These are phyloP conservation scores for Lojkania enalia DNA, from an alignment of 2,329 filamentous ascomycete species.

Conservation along the genomic window DNA sequence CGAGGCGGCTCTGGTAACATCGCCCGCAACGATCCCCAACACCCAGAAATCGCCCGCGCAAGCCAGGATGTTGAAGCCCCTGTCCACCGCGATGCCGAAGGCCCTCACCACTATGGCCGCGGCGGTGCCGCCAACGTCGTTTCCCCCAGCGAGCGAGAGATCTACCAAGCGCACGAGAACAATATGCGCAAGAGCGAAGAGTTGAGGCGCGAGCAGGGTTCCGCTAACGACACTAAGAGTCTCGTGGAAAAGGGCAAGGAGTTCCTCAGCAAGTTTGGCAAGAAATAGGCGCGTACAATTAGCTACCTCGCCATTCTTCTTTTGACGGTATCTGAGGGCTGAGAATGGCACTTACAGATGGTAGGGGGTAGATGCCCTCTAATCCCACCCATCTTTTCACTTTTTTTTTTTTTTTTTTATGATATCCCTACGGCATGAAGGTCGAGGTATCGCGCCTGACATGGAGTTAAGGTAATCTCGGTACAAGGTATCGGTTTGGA, in stretches of 20 bases:
- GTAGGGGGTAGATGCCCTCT: too few species aligned
- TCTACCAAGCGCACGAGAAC: conserved; percentile 48
- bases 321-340: too few species aligned
- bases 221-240: conserved; percentile 38
- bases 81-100: conserved; percentile 56
- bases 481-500: too few species aligned
- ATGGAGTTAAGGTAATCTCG: too few species aligned
- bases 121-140: conserved; percentile 75
- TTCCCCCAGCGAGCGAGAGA: conserved; percentile 51
- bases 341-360: too few species aligned
- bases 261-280: conserved; percentile 47
- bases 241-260: conserved; percentile 60
- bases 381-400: too few species aligned
- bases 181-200: conserved; percentile 42
- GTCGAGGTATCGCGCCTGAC: too few species aligned
- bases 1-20: conserved; percentile 90
- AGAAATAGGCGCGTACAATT: conserved; percentile 40
- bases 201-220: conserved; percentile 16
- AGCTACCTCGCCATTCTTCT: too few species aligned
- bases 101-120: conserved; percentile 68
- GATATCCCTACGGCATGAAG: too few species aligned
- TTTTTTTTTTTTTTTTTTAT: conserved; percentile 1
- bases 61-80: conserved; percentile 78
- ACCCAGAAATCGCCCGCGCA: conserved; percentile 68
- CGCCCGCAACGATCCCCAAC: conserved; percentile 71